phyloP scores from a whole-genome alignment of 176 grass and related monocot genomes.

The Thalia dealbata region DNA sequence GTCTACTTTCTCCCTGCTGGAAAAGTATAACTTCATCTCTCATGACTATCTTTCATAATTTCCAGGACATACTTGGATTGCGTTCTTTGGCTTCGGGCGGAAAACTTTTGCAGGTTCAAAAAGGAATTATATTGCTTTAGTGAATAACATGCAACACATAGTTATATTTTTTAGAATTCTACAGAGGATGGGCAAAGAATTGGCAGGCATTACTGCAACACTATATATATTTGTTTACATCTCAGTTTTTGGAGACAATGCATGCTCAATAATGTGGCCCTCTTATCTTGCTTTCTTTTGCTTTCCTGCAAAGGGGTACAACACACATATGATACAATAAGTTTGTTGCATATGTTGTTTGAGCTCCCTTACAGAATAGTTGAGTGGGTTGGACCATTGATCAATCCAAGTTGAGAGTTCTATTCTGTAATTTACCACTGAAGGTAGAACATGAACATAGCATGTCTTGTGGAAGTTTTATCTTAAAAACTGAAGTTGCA shows the following conservation, averaged over 20 bases:
- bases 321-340: not conserved
- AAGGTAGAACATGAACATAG: too few species aligned
- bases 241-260: not conserved
- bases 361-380: not conserved
- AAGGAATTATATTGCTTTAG: not conserved
- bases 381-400: not conserved
- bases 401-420: not conserved
- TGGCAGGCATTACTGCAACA: not conserved
- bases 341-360: not conserved
- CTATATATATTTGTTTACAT: not conserved
- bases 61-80: slow-evolving; percentile 76
- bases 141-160: not conserved
- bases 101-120: slow-evolving; percentile 79
- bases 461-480: not conserved
- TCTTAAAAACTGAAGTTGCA: too few species aligned
- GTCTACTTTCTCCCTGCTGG: slow-evolving; percentile 6
- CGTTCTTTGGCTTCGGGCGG: slow-evolving; percentile 85
- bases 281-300: not conserved
- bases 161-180: not conserved
- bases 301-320: not conserved
- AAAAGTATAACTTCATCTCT: not conserved
- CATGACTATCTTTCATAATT: not conserved
- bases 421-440: not conserved
- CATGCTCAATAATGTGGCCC: not conserved
- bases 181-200: not conserved